Percentiles rank a stretch among this genome's conserved stretches.
Evolutionary conservation across 305 asterid species (phyloP).

Genomic region (Fraxinus xanthoxyloides): DNA sequence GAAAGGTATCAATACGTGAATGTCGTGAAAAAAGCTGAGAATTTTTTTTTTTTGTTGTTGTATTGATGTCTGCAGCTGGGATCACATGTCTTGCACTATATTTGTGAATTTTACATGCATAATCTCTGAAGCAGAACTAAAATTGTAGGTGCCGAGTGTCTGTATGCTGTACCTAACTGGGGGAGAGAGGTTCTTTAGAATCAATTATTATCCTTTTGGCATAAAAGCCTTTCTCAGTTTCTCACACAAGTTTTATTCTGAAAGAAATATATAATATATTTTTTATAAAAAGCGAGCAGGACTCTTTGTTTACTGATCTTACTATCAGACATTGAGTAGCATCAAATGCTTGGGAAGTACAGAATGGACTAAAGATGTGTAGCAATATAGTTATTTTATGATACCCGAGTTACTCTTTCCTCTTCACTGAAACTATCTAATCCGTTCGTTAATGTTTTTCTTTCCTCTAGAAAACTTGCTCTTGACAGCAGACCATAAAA

Average conservation of each 20-base stretch:
- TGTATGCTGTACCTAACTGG: not conserved
- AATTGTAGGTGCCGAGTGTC: not conserved
- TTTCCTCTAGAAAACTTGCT: constrained; percentile 78
- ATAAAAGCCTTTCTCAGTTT: not conserved
- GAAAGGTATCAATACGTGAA: not conserved
- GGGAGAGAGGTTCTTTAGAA: not conserved
- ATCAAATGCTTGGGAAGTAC: not conserved
- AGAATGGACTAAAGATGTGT: not conserved
- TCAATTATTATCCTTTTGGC: not conserved
- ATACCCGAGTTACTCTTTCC: not conserved
- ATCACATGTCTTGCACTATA: not conserved
- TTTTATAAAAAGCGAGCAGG: not conserved
- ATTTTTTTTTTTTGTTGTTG: not conserved
- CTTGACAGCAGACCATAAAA: constrained; percentile 80
- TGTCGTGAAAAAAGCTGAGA: constrained; percentile 6
- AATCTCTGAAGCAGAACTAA: not conserved
- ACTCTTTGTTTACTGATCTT: not conserved
- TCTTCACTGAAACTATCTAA: not conserved
- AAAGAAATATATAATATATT: not conserved
- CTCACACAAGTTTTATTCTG: not conserved
- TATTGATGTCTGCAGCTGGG: not conserved
- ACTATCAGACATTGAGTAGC: not conserved
- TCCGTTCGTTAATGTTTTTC: not conserved
- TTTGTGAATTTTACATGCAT: not conserved
- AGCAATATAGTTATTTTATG: not conserved